A percentile compares a stretch with the other conserved stretches of the same genome.
Conservation (phyloP, 441 rosid genomes). For the Erysimum cheiri region DNA sequence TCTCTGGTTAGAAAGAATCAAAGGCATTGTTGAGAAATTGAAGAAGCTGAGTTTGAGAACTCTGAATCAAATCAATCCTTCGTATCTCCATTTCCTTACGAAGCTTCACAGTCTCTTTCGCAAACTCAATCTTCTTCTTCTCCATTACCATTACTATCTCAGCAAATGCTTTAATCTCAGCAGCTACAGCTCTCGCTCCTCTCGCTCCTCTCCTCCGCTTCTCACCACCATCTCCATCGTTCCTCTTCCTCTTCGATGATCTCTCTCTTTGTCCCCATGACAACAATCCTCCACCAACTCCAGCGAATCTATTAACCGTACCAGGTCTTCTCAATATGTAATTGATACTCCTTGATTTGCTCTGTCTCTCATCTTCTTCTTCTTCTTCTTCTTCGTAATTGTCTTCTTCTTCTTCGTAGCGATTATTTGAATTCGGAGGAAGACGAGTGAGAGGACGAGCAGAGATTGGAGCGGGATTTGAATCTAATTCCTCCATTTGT, state of each 20-base stretch:
- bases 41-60: slow-evolving; percentile 52
- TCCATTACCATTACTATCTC: slow-evolving; percentile 53
- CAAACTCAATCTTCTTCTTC: slow-evolving; percentile 58
- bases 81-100: slow-evolving; percentile 58
- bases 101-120: slow-evolving; percentile 48
- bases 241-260: slow-evolving; percentile 39
- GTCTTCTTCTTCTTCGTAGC: slow-evolving; percentile 13
- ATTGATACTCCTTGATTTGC: slow-evolving; percentile 65
- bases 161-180: slow-evolving; percentile 53
- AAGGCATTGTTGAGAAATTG: slow-evolving; percentile 50
- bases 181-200: slow-evolving; percentile 53
- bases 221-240: slow-evolving; percentile 28
- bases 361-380: slow-evolving; percentile 41
- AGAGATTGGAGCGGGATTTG: slow-evolving; percentile 56
- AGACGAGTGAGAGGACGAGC: slow-evolving; percentile 54
- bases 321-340: slow-evolving; percentile 60
- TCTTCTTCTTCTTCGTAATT: too few relatives aligned
- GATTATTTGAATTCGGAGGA: slow-evolving; percentile 34
- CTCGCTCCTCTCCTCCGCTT: slow-evolving; percentile 41
- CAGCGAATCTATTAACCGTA: slow-evolving; percentile 56
- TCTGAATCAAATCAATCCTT: slow-evolving; percentile 52
- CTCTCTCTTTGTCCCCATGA: slow-evolving; percentile 44
- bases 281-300: slow-evolving; percentile 38
- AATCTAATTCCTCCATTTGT: slow-evolving; percentile 61
- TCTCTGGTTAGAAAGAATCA: slow-evolving; percentile 19